Evolutionary conservation across 2,329 filamentous ascomycete species (phyloP), one percentile per base, ranked within the genome.

Genomic region (Colletotrichum tamarilloi): DNA sequence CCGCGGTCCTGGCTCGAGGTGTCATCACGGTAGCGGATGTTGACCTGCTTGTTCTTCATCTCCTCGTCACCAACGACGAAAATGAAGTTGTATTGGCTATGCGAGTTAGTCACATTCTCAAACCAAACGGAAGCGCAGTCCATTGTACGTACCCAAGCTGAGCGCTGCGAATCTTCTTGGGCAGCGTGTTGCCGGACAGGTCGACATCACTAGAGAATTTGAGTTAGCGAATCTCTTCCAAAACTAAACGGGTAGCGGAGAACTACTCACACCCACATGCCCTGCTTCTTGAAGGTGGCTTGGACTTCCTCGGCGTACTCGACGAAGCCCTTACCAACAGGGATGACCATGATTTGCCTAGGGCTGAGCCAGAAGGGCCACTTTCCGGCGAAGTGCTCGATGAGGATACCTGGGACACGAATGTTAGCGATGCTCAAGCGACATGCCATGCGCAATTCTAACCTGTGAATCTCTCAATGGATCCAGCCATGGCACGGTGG

Each of bases 331-430:
- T 92, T 92, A 84, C 93, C 74, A 95, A 97, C 90, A 30, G 84
- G 84, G 28, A 85, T 82, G 55, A 85, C 82, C 66, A 85, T 87
- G 75, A 97, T 90, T 83, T 97, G 94, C 64, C 94, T 90, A n/a
- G 94, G 94, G 77, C 92, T 94, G 75, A 97, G 85, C 94, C 94
- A 97, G 88, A 96, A 95, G 1, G 94, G 94, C 94, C 94, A 97
- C 85, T 95, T 95, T 78, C 94, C 94, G 67, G 89, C 94, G 81
- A 95, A 96, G 83, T 96, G 94, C 87, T 97, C 94, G 58, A 90
- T 94, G 74, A 96, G 87, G 76, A 96, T 95, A 76, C 91, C 94
- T 79, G 94, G 88, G 87, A 85, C 82, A 90, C 87, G 14, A 11
- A 11, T 4, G 59, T 75, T n/a, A 72, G 64, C 42, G 56, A 55